These are phyloP conservation scores for Acer saccharum DNA, from an alignment of 345 rosid species.

Conservation along the genomic window DNA sequence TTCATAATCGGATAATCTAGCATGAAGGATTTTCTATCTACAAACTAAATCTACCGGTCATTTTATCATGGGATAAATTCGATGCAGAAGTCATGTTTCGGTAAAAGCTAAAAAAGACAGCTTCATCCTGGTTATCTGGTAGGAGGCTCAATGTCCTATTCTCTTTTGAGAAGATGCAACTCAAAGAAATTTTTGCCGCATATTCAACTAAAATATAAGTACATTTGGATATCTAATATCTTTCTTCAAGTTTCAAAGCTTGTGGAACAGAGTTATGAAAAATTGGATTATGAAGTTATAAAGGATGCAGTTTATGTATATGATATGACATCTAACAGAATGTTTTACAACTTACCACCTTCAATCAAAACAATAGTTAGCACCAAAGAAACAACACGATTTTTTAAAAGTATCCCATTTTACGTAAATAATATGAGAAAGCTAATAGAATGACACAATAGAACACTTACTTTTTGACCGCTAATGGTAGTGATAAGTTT, in stretches of 20 bases:
- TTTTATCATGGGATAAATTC: not conserved
- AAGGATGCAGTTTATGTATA: not conserved
- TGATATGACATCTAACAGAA: not conserved
- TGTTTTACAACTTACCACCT: not conserved
- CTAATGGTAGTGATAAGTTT: not conserved
- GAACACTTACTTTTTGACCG: not conserved
- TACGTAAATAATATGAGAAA: not conserved
- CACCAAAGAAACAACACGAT: conserved; percentile 1
- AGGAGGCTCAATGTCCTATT: not conserved
- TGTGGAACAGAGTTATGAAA: not conserved
- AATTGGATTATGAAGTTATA: not conserved
- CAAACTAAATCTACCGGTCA: not conserved
- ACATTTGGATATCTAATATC: not conserved
- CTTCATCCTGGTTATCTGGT: not conserved
- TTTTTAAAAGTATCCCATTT: not conserved
- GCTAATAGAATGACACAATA: not conserved
- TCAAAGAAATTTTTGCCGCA: not conserved
- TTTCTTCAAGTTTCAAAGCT: not conserved
- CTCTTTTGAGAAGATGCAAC: not conserved
- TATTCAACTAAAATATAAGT: not conserved
- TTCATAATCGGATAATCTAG: not conserved
- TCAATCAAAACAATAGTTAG: not conserved
- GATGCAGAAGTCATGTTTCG: not conserved
- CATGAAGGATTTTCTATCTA: not conserved
- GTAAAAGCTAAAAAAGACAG: not conserved